Base-by-base conservation (phyloP, 2,329 filamentous ascomycete species). In the Alternaria angustiovoidea region DNA sequence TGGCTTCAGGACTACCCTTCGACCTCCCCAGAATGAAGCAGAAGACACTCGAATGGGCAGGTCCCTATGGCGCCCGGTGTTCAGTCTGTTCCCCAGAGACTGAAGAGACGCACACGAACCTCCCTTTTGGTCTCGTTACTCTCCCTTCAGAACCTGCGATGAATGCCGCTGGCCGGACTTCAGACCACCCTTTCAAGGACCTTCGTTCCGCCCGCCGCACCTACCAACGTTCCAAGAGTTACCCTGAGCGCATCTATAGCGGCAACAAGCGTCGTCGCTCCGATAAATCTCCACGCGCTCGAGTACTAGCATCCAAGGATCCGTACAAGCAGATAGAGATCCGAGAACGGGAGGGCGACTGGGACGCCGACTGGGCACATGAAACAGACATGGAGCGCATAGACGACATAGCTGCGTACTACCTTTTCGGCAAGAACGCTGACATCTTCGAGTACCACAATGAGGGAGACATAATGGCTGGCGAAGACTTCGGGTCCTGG, bases 401-500 rank as follows among this genome's bases (percentile, higher is more conserved):
- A 26, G 57, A 60, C n/a, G 57, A 41, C 12, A 24, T 60, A 14
- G 16, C 42, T 5, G 46, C 28, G 12, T 60, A 60, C 42, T 7
- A 47, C 7, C 47, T 42, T 8, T 47, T 47, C 7, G 57, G 57
- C 14, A 47, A 51, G 20, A 36, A 55, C 2, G 51, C 44, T 3
- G 28, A 39, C 5, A 7, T 55, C 8, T 55, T 59, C 24, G 51
- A 55, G 1, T n/a, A 28, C 14, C 2, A n/a, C 4, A 24, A 28
- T 5, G 2, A 20, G 1, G 8, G 26, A 2, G 20, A 39, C 5
- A 41, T 26, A 1, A 22, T 5, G 6, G 4, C 14, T 5, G 57
- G 53, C 5, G 62, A 66, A 38, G 53, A 62, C 24, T 66, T 66
- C 30, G 42, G 28, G 1, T 24, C 43, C 42, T 62, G 61, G 59